Conservation (phyloP, 148 eudicot genomes). For the Persicaria maculosa region DNA sequence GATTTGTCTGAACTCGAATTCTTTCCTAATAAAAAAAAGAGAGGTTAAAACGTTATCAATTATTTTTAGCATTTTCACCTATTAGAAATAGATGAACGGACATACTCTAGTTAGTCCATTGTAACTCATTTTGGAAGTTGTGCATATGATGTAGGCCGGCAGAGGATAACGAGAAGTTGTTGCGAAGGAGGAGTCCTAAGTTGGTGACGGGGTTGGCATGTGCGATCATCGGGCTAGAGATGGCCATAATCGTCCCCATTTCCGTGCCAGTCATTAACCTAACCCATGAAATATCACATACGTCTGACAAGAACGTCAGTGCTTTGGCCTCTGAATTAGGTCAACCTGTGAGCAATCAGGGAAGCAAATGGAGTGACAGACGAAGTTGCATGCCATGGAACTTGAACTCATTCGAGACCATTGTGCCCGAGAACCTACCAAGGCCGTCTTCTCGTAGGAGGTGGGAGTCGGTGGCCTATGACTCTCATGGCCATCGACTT, state of each 20-base stretch:
- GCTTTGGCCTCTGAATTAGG: constrained; percentile 6
- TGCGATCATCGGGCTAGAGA: constrained; percentile 33
- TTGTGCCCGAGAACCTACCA: constrained; percentile 87
- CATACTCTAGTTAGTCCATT: too few species aligned
- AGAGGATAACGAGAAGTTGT: constrained; percentile 18
- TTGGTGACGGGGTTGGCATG: constrained; percentile 43
- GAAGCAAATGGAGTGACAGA: constrained; percentile 66
- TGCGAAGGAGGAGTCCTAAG: constrained; percentile 25
- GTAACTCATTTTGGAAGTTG: too few species aligned
- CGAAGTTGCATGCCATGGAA: constrained; percentile 60
- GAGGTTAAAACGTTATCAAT: too few species aligned
- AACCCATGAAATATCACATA: constrained; percentile 1
- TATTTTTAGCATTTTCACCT: too few species aligned
- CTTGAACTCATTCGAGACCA: constrained; percentile 60
- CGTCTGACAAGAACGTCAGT: neutral
- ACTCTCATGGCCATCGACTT: neutral
- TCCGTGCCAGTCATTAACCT: neutral
- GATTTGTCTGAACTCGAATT: too few species aligned
- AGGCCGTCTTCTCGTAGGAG: constrained; percentile 54
- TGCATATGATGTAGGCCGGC: neutral
- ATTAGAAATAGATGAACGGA: too few species aligned
- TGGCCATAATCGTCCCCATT: neutral
- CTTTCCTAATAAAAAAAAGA: too few species aligned
- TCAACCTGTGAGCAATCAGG: neutral
- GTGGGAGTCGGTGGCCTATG: constrained; percentile 45